phyloP scores from a whole-genome alignment of 148 eudicot species.

The Nyssa sinensis region DNA sequence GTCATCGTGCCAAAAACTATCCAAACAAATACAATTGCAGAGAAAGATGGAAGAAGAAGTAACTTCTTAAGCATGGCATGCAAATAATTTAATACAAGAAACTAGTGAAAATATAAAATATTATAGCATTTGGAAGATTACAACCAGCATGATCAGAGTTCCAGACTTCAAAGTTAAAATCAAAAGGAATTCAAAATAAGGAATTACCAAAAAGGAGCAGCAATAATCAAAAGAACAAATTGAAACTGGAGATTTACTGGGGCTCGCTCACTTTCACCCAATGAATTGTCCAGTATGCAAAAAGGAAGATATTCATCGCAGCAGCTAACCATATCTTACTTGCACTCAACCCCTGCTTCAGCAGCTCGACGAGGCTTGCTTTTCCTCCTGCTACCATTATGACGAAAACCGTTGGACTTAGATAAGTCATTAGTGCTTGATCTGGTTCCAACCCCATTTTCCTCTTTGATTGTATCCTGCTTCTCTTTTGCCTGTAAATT shows the following conservation, averaged over 20 bases:
- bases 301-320: not conserved
- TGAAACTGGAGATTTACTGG: constrained; percentile 5
- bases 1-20: not conserved
- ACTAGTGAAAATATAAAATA: constrained; percentile 4
- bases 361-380: constrained; percentile 86
- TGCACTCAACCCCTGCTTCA: constrained; percentile 74
- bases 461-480: constrained; percentile 39
- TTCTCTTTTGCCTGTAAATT: constrained; percentile 45
- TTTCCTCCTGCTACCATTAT: constrained; percentile 69
- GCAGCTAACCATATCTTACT: constrained; percentile 17
- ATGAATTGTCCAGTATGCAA: not conserved
- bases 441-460: constrained; percentile 38
- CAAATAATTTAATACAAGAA: not conserved
- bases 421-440: constrained; percentile 41
- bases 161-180: constrained; percentile 6
- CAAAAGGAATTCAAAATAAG: constrained; percentile 12
- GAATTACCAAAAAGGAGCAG: constrained; percentile 17
- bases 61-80: not conserved
- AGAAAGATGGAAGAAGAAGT: not conserved
- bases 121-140: not conserved
- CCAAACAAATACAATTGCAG: constrained; percentile 1
- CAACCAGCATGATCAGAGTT: constrained; percentile 5
- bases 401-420: constrained; percentile 61
- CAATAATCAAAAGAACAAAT: constrained; percentile 14
- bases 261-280: not conserved